Conservation (phyloP, 305 asterid species). For the Petunia hybrid region DNA sequence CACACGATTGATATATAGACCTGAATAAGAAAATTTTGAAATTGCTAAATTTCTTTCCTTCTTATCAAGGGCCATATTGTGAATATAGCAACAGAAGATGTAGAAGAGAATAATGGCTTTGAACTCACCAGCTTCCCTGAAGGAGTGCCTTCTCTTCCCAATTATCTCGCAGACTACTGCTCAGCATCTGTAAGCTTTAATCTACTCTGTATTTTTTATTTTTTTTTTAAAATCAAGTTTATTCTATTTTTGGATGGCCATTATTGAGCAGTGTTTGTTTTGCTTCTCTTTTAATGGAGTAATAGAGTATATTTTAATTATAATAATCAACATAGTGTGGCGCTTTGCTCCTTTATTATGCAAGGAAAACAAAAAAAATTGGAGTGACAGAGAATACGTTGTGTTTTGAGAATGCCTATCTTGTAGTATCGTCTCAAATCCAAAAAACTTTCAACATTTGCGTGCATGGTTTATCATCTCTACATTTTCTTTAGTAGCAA, state of each 20-base stretch:
- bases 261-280: not conserved
- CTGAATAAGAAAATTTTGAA: slow-evolving; percentile 2
- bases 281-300: not conserved
- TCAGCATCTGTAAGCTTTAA: slow-evolving; percentile 69
- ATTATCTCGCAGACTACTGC: slow-evolving; percentile 79
- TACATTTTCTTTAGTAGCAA: not conserved
- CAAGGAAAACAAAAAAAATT: slow-evolving; percentile 1
- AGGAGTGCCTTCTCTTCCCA: slow-evolving; percentile 79
- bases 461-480: not conserved
- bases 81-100: slow-evolving; percentile 56
- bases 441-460: not conserved
- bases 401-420: not conserved
- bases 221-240: not conserved
- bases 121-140: slow-evolving; percentile 73
- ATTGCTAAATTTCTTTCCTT: slow-evolving; percentile 36
- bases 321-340: not conserved
- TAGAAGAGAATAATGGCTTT: slow-evolving; percentile 61
- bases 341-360: not conserved
- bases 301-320: not conserved
- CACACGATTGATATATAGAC: not conserved
- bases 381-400: not conserved
- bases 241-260: not conserved
- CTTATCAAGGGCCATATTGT: slow-evolving; percentile 74
- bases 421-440: slow-evolving; percentile 6
- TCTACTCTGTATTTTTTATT: not conserved